These are phyloP conservation scores for Aspergillus avenaceus DNA, from an alignment of 495 filamentous ascomycete genomes.

Conservation along the genomic window DNA sequence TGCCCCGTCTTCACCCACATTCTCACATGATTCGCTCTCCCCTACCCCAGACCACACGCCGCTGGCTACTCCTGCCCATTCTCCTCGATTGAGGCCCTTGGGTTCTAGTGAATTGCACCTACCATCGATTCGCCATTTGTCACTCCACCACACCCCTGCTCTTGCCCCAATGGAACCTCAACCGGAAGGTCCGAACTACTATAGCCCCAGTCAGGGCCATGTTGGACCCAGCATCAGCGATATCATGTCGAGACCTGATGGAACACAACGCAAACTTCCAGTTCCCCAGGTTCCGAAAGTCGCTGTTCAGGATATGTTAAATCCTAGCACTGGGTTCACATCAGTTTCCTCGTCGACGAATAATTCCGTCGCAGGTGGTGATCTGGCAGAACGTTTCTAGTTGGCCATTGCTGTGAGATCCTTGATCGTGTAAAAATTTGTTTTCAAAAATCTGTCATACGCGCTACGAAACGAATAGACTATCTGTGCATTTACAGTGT, in stretches of 20 bases:
- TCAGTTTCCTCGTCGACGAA: constrained; percentile 50
- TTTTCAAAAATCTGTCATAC: constrained; percentile 24
- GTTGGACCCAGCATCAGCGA: constrained; percentile 80
- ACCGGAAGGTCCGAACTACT: constrained; percentile 52
- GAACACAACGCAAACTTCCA: constrained; percentile 88
- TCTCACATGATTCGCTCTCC: constrained; percentile 92
- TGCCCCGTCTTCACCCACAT: constrained; percentile 94
- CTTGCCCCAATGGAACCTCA: constrained; percentile 89
- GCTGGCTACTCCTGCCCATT: constrained; percentile 91
- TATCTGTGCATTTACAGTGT: constrained; percentile 38
- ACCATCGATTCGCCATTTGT: constrained; percentile 83
- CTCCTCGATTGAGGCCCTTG: constrained; percentile 80
- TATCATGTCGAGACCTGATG: constrained; percentile 85
- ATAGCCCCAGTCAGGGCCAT: constrained; percentile 47
- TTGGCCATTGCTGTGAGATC: not conserved
- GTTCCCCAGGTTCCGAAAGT: constrained; percentile 87
- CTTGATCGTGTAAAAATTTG: constrained; percentile 7
- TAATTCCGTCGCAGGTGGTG: constrained; percentile 44
- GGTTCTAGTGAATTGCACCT: constrained; percentile 67
- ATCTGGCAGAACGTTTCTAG: constrained; percentile 40
- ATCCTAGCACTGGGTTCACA: constrained; percentile 56
- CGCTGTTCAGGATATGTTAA: constrained; percentile 81
- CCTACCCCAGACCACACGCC: constrained; percentile 97
- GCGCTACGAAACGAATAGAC: constrained; percentile 45
- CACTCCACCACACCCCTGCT: constrained; percentile 82